Base-by-base conservation (phyloP, 1,139 yeast species). In the Blastobotrys raffinosifermentans region DNA sequence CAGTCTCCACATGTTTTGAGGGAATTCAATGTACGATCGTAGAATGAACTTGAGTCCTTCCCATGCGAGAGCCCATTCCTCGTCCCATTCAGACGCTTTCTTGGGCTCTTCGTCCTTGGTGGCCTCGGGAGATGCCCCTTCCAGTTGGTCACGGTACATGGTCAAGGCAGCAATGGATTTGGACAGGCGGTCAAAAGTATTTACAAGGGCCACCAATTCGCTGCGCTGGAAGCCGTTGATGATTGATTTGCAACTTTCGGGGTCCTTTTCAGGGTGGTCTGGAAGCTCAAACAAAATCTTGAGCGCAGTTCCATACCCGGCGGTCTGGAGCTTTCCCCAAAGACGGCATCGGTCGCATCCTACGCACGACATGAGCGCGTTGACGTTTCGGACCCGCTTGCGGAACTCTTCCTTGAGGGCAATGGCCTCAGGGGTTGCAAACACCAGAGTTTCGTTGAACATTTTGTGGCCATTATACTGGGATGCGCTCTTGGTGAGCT, bases 261-360 rank as follows among this genome's bases (percentile, higher is more conserved):
- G 65, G 41, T 67, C 66, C 27, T 68, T 63, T 31, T 62, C 65
- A 20, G 67, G 66, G 34, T 58, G 55, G 54, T 66, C 69, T 23
- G 76, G 79, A 43, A 82, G 73, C 58, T 91, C 98, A 57, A 91
- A 86, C 44, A 91, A 66, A 18, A 89, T 73, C 62, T 91, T 91
- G 55, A 93, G 72, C 2, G 96, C 94, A 14, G 98, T 91, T 17
- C 97, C 98, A 59, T 91, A 91, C 18, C 98, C 98, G 15, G 93
- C 86, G 1, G 95, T 86, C 66, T 91, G 98, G 19, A 91, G 74
- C 61, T 93, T 91, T 13, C 98, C 98, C 98, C 98, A 91, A 64
- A 93, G 69, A 55, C 97, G 75, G 61, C 98, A 91, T 58, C 97
- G 73, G 60, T 91, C 98, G 66, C 98, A 91, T 26, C 96, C 96